Conservation (phyloP, 1,284 basidiomycete species). For the Erythrobasidium hasegawianum region DNA sequence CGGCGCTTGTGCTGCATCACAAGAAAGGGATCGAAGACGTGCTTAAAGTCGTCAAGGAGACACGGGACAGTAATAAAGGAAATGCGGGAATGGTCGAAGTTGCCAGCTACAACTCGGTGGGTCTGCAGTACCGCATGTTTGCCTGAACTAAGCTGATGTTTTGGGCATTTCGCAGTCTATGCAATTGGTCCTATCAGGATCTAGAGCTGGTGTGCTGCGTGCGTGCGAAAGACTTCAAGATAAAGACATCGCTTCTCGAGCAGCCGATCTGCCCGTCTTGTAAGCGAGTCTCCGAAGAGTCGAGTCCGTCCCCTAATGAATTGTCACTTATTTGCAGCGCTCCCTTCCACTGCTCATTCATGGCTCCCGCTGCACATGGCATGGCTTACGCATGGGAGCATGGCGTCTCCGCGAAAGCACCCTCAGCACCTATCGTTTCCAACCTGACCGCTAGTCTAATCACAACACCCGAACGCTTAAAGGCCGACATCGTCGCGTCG, state of each 20-base stretch:
- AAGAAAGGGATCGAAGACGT: slow-evolving; percentile 42
- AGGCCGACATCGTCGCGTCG: slow-evolving; percentile 42
- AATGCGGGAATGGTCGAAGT: slow-evolving; percentile 43
- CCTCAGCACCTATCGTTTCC: slow-evolving; percentile 42
- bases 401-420: slow-evolving; percentile 36
- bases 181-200: slow-evolving; percentile 46
- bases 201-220: slow-evolving; percentile 43
- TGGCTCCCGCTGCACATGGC: slow-evolving; percentile 44
- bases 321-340: slow-evolving; percentile 34
- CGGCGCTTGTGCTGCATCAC: slow-evolving; percentile 45
- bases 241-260: slow-evolving; percentile 43
- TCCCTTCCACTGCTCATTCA: slow-evolving; percentile 46
- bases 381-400: slow-evolving; percentile 44
- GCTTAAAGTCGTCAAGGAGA: slow-evolving; percentile 39
- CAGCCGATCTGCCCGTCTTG: slow-evolving; percentile 48
- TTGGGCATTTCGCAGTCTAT: slow-evolving; percentile 11
- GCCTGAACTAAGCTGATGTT: background rate
- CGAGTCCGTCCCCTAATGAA: background rate
- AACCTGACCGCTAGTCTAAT: slow-evolving; percentile 41
- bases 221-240: slow-evolving; percentile 43
- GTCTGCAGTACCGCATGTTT: background rate
- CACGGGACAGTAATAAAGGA: slow-evolving; percentile 21
- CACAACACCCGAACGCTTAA: slow-evolving; percentile 39
- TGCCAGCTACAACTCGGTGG: slow-evolving; percentile 46
- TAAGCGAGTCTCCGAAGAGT: slow-evolving; percentile 27